These are phyloP conservation scores for Ascochyta fabae DNA, from an alignment of 2,329 filamentous ascomycete species.

Conservation along the genomic window DNA sequence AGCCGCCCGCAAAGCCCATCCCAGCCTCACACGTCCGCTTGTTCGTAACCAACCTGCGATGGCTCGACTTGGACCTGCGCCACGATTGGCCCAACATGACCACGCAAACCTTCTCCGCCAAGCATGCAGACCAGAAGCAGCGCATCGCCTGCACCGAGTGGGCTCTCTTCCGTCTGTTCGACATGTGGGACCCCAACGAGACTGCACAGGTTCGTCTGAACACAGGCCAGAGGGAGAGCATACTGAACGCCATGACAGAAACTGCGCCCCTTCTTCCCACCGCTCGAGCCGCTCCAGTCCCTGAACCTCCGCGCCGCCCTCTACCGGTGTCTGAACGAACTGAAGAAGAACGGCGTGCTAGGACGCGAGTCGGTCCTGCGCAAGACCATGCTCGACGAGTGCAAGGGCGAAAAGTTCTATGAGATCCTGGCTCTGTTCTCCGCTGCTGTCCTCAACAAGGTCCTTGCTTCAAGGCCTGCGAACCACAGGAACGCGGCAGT, in stretches of 20 bases:
- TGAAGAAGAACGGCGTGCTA: conserved; percentile 86
- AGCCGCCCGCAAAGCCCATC: conserved; percentile 28
- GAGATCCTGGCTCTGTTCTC: conserved; percentile 87
- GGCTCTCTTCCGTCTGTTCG: conserved; percentile 86
- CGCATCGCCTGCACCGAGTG: conserved; percentile 86
- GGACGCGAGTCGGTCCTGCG: conserved; percentile 81
- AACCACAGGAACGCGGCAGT: conserved; percentile 39
- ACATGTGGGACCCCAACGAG: conserved; percentile 79
- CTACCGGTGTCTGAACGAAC: conserved; percentile 78
- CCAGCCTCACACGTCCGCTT: conserved; percentile 51
- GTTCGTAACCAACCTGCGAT: conserved; percentile 82
- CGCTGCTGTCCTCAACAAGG: conserved; percentile 77
- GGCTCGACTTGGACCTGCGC: conserved; percentile 78
- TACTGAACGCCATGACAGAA: conserved; percentile 62
- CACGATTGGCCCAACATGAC: conserved; percentile 83
- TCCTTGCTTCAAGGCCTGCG: conserved; percentile 61
- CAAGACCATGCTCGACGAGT: conserved; percentile 97
- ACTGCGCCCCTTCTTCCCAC: conserved; percentile 88
- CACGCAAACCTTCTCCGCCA: conserved; percentile 70
- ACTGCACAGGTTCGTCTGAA: conserved; percentile 67
- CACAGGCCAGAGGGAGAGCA: neutral
- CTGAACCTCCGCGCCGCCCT: conserved; percentile 86
- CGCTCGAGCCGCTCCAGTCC: conserved; percentile 87
- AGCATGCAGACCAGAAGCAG: conserved; percentile 79
- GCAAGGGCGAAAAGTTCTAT: conserved; percentile 87